phyloP scores from a whole-genome alignment of 2,329 filamentous ascomycete species.

The Pyrenophora teres region DNA sequence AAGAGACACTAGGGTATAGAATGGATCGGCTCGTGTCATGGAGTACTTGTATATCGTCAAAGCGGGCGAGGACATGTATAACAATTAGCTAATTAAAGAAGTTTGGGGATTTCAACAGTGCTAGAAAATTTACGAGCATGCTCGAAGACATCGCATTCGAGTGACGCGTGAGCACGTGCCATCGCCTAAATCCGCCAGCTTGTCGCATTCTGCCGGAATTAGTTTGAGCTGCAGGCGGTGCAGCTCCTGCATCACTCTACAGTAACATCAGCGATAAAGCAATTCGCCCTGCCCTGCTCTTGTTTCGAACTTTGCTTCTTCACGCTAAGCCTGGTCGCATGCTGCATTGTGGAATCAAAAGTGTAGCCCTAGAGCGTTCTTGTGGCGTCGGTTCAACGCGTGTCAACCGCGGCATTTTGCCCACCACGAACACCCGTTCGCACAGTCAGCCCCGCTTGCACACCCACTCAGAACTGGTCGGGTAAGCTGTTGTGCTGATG shows the following conservation, averaged over 20 bases:
- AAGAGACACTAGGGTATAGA: no score
- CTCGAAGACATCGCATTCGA: no score
- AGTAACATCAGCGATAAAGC: neutral
- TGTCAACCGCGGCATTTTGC: neutral
- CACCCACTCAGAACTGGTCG: no score
- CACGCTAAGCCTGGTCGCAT: neutral
- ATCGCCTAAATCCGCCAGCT: slow-evolving; percentile 2
- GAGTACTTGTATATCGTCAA: no score
- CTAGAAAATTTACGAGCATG: no score
- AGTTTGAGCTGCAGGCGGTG: no score
- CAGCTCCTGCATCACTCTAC: neutral
- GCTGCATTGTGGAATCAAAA: neutral
- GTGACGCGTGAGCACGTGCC: slow-evolving; percentile 9
- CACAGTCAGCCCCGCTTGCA: neutral
- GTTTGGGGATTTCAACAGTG: no score
- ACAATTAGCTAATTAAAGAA: no score
- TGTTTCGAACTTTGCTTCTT: neutral
- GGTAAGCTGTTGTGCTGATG: neutral
- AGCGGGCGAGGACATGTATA: no score
- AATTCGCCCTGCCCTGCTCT: no score
- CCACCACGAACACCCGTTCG: neutral
- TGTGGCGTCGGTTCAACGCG: slow-evolving; percentile 4
- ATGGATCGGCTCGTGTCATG: no score
- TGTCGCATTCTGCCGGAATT: neutral
- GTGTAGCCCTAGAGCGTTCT: neutral